phyloP scores from a whole-genome alignment of 352 stramenopile species.

The Phytopythium sindhum region DNA sequence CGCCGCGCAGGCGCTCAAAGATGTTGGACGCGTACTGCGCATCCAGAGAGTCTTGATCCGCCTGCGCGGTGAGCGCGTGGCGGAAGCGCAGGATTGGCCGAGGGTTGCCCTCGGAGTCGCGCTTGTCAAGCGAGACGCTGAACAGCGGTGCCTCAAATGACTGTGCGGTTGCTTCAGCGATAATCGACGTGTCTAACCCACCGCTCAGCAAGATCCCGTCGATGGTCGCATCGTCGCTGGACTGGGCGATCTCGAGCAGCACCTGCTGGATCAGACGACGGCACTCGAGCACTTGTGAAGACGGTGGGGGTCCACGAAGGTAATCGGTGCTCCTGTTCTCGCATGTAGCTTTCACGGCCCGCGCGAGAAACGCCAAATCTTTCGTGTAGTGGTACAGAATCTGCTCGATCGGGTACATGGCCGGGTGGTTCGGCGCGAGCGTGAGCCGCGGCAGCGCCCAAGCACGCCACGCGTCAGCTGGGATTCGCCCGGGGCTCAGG shows the following conservation, averaged over 20 bases:
- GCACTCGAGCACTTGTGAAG: conserved; percentile 32
- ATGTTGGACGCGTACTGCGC: conserved; percentile 42
- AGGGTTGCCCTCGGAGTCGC: conserved; percentile 8
- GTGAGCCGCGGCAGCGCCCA: conserved; percentile 60
- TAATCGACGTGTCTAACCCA: conserved; percentile 69
- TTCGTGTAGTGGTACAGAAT: conserved; percentile 78
- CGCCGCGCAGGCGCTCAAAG: conserved; percentile 29
- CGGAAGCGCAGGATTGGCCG: conserved; percentile 47
- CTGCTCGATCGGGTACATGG: conserved; percentile 64
- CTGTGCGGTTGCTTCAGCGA: conserved; percentile 53
- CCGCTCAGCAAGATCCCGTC: conserved; percentile 58
- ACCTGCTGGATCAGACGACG: conserved; percentile 52
- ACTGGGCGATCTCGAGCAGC: conserved; percentile 38
- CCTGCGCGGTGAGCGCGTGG: conserved; percentile 59
- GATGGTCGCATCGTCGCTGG: background rate
- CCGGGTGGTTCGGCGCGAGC: conserved; percentile 48
- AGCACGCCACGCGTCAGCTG: conserved; percentile 42
- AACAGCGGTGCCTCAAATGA: conserved; percentile 22
- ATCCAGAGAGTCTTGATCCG: conserved; percentile 31
- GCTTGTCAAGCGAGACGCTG: conserved; percentile 42
- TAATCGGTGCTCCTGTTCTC: conserved; percentile 40
- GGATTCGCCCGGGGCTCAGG: conserved; percentile 22
- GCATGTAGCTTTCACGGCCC: conserved; percentile 28
- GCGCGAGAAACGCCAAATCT: conserved; percentile 37
- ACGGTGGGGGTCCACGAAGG: conserved; percentile 27